A percentile compares a stretch with the other conserved stretches of the same genome.
phyloP scores from a whole-genome alignment of 106 monocot species.

The Ottelia alismoides region DNA sequence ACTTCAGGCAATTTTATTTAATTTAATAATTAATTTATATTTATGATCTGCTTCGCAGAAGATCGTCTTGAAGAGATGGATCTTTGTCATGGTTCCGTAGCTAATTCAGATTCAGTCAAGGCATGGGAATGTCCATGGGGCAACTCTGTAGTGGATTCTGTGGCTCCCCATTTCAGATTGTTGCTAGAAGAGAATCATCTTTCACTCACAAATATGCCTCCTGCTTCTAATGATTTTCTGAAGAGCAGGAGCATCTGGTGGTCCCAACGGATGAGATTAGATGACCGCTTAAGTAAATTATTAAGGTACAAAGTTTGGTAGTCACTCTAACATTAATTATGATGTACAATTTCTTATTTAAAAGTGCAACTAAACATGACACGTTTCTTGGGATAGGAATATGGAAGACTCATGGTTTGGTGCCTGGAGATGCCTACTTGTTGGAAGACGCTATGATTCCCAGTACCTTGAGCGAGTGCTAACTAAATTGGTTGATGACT shows the following conservation, averaged over 20 bases:
- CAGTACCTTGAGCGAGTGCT: slow-evolving; percentile 20
- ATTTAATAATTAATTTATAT: too few species aligned
- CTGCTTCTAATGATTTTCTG: slow-evolving; percentile 14
- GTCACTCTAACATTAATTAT: too few species aligned
- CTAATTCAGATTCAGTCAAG: slow-evolving; percentile 2
- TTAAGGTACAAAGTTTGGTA: slow-evolving; percentile 31
- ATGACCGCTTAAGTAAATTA: slow-evolving; percentile 38
- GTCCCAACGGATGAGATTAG: slow-evolving; percentile 49
- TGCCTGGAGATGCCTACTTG: slow-evolving; percentile 83
- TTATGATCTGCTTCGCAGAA: too few species aligned
- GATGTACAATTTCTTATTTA: background rate
- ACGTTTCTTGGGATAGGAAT: too few species aligned
- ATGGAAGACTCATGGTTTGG: slow-evolving; percentile 89
- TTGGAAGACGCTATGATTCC: slow-evolving; percentile 26
- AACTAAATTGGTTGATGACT: slow-evolving; percentile 17
- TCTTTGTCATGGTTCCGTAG: background rate
- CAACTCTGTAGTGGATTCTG: slow-evolving; percentile 41
- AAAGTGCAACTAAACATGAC: too few species aligned
- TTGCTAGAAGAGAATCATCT: slow-evolving; percentile 60
- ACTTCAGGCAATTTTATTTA: too few species aligned
- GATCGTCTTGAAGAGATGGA: slow-evolving; percentile 12
- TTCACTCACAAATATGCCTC: slow-evolving; percentile 21
- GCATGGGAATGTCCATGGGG: slow-evolving; percentile 82
- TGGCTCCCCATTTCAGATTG: slow-evolving; percentile 57
- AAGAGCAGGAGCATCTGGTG: slow-evolving; percentile 32